Conservation (phyloP, 1,139 yeast species). For the Candida sanyaensis region DNA sequence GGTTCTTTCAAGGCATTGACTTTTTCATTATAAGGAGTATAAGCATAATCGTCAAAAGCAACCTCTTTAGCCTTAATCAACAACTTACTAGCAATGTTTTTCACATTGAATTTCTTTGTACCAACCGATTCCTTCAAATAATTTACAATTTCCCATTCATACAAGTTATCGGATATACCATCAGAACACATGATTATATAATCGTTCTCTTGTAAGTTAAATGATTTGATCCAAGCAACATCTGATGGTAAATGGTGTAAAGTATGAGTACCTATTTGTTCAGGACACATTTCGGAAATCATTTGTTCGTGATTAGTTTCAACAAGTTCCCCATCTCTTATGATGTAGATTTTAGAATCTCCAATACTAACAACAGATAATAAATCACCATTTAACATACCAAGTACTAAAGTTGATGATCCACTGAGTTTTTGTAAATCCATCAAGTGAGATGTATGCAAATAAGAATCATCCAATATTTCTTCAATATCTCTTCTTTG, state of each 20-base stretch:
- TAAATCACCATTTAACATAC: constrained; percentile 52
- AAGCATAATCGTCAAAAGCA: constrained; percentile 56
- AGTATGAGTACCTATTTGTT: constrained; percentile 59
- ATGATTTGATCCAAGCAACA: constrained; percentile 50
- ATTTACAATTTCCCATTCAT: constrained; percentile 47
- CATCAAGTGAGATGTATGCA: constrained; percentile 56
- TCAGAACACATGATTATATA: constrained; percentile 52
- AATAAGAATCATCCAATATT: constrained; percentile 51
- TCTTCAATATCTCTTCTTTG: constrained; percentile 47
- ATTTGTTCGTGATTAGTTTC: constrained; percentile 51
- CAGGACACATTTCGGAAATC: constrained; percentile 50
- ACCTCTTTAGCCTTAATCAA: constrained; percentile 49
- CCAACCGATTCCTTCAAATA: constrained; percentile 34
- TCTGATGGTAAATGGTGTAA: constrained; percentile 46
- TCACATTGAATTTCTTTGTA: constrained; percentile 29
- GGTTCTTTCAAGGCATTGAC: constrained; percentile 45
- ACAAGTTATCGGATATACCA: constrained; percentile 57
- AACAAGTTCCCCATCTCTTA: constrained; percentile 49
- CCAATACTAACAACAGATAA: constrained; percentile 56
- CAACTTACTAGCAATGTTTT: constrained; percentile 41
- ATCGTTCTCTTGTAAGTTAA: constrained; percentile 43
- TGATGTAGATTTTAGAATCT: constrained; percentile 52
- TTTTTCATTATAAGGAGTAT: constrained; percentile 56
- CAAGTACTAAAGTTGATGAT: constrained; percentile 53
- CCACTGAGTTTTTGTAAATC: constrained; percentile 52